phyloP scores from a whole-genome alignment of 768 basidiomycete genomes.

The Piloderma croceum region DNA sequence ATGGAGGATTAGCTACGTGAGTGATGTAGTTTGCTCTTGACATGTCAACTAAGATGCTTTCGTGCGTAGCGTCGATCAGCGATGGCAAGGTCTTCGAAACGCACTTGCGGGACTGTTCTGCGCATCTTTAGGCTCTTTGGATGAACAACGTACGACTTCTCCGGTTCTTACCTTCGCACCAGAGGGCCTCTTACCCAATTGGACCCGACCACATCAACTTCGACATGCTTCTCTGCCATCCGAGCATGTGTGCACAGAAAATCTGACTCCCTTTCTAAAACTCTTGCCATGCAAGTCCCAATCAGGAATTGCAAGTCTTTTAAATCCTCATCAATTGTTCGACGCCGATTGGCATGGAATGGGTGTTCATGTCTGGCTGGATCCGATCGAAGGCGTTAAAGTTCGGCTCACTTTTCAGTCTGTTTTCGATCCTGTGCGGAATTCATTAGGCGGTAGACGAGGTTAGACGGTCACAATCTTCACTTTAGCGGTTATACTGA shows the following conservation, averaged over 20 bases:
- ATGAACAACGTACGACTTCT: conserved; percentile 69
- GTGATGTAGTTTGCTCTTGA: conserved; percentile 12
- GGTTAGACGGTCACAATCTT: conserved; percentile 40
- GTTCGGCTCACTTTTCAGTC: conserved; percentile 67
- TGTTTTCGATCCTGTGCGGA: conserved; percentile 72
- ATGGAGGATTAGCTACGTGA: conserved; percentile 46
- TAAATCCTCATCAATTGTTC: conserved; percentile 83
- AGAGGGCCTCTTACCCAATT: conserved; percentile 49
- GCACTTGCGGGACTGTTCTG: conserved; percentile 92
- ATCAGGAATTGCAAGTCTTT: conserved; percentile 75
- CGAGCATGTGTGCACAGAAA: conserved; percentile 95
- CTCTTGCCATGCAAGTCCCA: conserved; percentile 87
- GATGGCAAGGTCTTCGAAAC: conserved; percentile 84
- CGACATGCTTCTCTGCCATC: conserved; percentile 76
- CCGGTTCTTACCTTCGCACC: conserved; percentile 57
- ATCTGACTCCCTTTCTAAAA: conserved; percentile 92
- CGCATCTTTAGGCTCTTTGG: conserved; percentile 77
- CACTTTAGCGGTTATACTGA: neutral
- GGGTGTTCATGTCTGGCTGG: conserved; percentile 69
- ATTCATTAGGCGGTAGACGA: conserved; percentile 43
- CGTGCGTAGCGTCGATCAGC: conserved; percentile 48
- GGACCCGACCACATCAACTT: conserved; percentile 46
- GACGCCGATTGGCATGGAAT: conserved; percentile 92
- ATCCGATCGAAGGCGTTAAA: conserved; percentile 45
- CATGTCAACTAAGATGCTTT: neutral